Percentiles rank a stretch among this genome's conserved stretches.
Evolutionary conservation across 257 asterid genomes (phyloP).

Genomic region (Solanum tacnaense): DNA sequence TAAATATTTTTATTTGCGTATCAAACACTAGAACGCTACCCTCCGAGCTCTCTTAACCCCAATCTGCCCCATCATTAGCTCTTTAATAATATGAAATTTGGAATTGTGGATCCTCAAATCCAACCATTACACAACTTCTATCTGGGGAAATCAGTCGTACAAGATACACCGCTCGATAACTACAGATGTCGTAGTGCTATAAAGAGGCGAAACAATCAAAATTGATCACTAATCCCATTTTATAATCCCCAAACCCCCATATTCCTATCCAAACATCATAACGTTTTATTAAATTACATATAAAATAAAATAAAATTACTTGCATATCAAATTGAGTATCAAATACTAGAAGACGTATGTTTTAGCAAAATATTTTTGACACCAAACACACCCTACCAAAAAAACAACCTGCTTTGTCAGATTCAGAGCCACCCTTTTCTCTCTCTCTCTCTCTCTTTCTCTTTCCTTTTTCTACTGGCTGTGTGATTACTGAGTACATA

Average conservation of each 20-base stretch:
- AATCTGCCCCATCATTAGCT: neutral
- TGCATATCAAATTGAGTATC: neutral
- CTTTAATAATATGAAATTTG: neutral
- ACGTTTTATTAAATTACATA: neutral
- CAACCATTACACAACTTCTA: neutral
- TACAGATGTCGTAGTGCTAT: neutral
- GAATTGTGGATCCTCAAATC: neutral
- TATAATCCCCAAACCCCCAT: neutral
- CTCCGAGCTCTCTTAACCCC: neutral
- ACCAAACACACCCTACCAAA: neutral
- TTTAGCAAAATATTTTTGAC: neutral
- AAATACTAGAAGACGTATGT: neutral
- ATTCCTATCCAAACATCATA: neutral
- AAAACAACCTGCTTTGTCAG: neutral
- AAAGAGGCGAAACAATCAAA: neutral
- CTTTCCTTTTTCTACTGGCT: neutral
- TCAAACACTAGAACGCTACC: neutral
- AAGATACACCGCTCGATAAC: neutral
- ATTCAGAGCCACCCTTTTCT: constrained; percentile 9
- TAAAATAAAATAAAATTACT: neutral
- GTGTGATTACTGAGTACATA: neutral
- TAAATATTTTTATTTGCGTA: too few relatives aligned
- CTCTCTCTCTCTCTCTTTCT: neutral
- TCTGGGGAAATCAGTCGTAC: neutral
- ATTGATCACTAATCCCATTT: neutral